Base-by-base conservation (phyloP, 2,329 filamentous ascomycete genomes). In the Ophiostoma pallidulum region DNA sequence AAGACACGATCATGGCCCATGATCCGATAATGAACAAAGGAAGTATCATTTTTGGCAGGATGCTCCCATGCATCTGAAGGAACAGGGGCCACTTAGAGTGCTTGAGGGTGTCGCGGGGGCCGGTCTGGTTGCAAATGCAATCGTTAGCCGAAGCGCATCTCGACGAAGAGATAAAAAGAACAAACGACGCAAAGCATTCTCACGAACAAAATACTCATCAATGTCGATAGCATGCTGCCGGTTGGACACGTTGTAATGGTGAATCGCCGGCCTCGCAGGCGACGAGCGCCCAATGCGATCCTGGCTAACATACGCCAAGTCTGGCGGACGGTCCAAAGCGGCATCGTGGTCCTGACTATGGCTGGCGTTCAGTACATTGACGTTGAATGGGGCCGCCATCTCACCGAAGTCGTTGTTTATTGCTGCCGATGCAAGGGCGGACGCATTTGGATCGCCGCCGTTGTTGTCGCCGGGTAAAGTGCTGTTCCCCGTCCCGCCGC, bases 41-140 rank as follows among this genome's bases (percentile, higher is more conserved):
- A 6, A 90, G 59, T 29, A 89, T 76, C 80, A 90, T 80, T 59
- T 85, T 82, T 12, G 86, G 86, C 29, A 60, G 45, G 49, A 86
- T 80, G 57, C 80, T 86, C 56, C 86, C 86, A 60, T 88, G 84
- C 65, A 90, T 72, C 53, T 84, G 82, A 58, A 90, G 65, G 61
- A 89, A 87, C 56, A 81, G 75, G 8, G 86, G 85, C 74, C 84
- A 83, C 74, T 86, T 89, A 22, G 84, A 88, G 63, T 89, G 84
- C 57, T 79, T 78, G 48, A 79, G 71, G 51, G 85, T 75, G 62
- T 88, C 80, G 14, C 54, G 51, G 47, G 86, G 86, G 13, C 78
- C 78, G 14, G 62, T 62, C 68, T 70, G n/a, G n/a, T n/a, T n/a
- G n/a, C n/a, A n/a, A n/a, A n/a, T n/a, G n/a, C n/a, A n/a, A n/a